Base-by-base conservation (phyloP, 306 rosid species). In the Prunus davidiana region DNA sequence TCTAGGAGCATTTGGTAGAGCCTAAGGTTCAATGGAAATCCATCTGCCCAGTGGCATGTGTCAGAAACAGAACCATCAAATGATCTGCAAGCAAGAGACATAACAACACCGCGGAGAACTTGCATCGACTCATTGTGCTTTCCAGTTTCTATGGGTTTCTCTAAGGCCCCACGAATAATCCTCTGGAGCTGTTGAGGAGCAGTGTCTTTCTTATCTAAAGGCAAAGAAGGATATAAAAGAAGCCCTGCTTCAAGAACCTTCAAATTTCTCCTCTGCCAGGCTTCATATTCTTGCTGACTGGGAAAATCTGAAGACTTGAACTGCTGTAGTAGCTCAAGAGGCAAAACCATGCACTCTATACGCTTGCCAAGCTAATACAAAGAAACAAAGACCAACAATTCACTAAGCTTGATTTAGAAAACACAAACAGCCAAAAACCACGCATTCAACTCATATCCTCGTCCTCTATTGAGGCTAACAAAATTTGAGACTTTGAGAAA, bases 31-130 rank as follows among this genome's bases (percentile, higher is more conserved):
- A 95, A 74, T 2, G 97, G 99, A 83, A 83, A 83, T 76, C 99
- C 99, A 76, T 95, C 99, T 25, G 97, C 97, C 99, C 99, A 95
- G 81, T 90, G 99, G 76, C 93, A 92, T 12, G 83, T 78, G 56
- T 89, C 88, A 0, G 90, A 77, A 82, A 43, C 77, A 68, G 96
- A 84, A 49, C 91, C 96, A 34, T 89, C 90, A 52, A 64, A 81
- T 76, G 99, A 92, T 86, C 97, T 92, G 79, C 83, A 81, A 72
- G 96, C 87, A 82, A 95, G 97, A 68, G 97, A 84, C 81, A 84
- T 64, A 65, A 89, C 96, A 70, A 72, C 81, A 80, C 85, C 79
- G 45, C 87, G 87, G 8, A 95, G 84, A 64, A 55, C 75, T 62
- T 89, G 91, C 85, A 95, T 89, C 12, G 90, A 81, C 78, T 92